A percentile compares a stretch with the other conserved stretches of the same genome.
These are phyloP conservation scores for Asterophora lycoperdoides DNA, from an alignment of 768 basidiomycete genomes.

Conservation along the genomic window DNA sequence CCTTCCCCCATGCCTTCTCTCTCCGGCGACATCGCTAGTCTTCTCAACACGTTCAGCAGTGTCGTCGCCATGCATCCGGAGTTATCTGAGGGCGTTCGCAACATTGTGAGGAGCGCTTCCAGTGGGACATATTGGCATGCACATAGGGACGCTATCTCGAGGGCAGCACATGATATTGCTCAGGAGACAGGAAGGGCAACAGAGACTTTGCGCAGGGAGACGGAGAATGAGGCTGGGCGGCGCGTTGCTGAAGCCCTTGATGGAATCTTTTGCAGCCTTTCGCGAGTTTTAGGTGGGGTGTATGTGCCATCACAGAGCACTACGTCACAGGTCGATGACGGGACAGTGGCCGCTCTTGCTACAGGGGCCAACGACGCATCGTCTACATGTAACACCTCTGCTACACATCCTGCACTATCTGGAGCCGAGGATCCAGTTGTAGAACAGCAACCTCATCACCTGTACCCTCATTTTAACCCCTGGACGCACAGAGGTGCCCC, in stretches of 20 bases:
- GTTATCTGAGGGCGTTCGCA: slow-evolving; percentile 61
- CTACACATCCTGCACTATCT: background rate
- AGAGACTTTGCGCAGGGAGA: slow-evolving; percentile 39
- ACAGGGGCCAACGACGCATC: background rate
- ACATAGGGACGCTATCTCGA: slow-evolving; percentile 56
- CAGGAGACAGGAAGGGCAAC: slow-evolving; percentile 42
- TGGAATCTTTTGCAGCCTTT: slow-evolving; percentile 53
- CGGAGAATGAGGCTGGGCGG: slow-evolving; percentile 64
- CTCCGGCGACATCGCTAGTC: slow-evolving; percentile 57
- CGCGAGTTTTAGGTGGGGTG: slow-evolving; percentile 19
- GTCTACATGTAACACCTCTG: background rate
- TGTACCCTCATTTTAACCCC: background rate
- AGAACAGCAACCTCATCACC: background rate
- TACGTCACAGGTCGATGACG: background rate
- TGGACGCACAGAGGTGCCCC: slow-evolving; percentile 8
- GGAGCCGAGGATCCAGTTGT: background rate
- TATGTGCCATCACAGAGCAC: background rate
- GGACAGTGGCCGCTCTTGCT: background rate
- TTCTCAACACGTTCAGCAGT: slow-evolving; percentile 53
- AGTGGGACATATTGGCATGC: slow-evolving; percentile 66
- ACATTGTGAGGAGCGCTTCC: slow-evolving; percentile 56
- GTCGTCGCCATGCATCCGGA: slow-evolving; percentile 67
- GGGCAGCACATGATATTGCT: slow-evolving; percentile 51
- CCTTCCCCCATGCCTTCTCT: slow-evolving; percentile 39
- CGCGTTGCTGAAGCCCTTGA: slow-evolving; percentile 62